These are phyloP conservation scores for Serendipita sp. DNA, from an alignment of 768 basidiomycete species.

Conservation along the genomic window DNA sequence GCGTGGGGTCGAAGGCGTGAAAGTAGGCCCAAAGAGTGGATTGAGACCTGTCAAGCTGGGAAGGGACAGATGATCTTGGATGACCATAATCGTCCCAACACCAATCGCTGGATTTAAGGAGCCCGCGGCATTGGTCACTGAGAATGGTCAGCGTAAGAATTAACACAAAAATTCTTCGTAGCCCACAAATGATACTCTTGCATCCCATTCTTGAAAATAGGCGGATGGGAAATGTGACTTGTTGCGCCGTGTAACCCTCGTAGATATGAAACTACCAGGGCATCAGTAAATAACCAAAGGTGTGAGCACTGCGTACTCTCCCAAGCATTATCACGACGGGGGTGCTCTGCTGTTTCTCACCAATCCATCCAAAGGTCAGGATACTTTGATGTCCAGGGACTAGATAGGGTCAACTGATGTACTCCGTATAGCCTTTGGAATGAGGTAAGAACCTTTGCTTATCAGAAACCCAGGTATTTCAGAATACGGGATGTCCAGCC, in stretches of 20 bases:
- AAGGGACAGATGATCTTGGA: conserved; percentile 77
- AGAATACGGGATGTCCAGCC: conserved; percentile 41
- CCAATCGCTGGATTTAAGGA: conserved; percentile 55
- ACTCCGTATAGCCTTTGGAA: background rate
- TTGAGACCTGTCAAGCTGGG: conserved; percentile 69
- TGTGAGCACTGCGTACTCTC: conserved; percentile 33
- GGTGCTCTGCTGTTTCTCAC: conserved; percentile 33
- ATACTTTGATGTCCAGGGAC: conserved; percentile 67
- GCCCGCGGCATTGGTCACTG: conserved; percentile 84
- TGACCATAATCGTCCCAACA: conserved; percentile 71
- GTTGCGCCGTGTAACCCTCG: conserved; percentile 58
- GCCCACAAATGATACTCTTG: conserved; percentile 63
- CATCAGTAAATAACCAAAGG: background rate
- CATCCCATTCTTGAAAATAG: conserved; percentile 66
- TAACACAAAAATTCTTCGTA: no score
- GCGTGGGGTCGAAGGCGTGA: conserved; percentile 43
- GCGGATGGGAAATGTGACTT: conserved; percentile 68
- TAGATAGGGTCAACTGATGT: conserved; percentile 17
- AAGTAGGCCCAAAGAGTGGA: conserved; percentile 58
- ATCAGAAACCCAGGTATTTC: conserved; percentile 56
- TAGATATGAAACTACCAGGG: conserved; percentile 45
- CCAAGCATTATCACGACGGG: conserved; percentile 87
- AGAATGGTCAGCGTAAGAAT: background rate
- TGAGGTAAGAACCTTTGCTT: conserved; percentile 44
- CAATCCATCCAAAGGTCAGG: conserved; percentile 68